A percentile compares a stretch with the other conserved stretches of the same genome.
These are phyloP conservation scores for Claviceps cyperi DNA, from an alignment of 2,329 filamentous ascomycete species.

Conservation along the genomic window DNA sequence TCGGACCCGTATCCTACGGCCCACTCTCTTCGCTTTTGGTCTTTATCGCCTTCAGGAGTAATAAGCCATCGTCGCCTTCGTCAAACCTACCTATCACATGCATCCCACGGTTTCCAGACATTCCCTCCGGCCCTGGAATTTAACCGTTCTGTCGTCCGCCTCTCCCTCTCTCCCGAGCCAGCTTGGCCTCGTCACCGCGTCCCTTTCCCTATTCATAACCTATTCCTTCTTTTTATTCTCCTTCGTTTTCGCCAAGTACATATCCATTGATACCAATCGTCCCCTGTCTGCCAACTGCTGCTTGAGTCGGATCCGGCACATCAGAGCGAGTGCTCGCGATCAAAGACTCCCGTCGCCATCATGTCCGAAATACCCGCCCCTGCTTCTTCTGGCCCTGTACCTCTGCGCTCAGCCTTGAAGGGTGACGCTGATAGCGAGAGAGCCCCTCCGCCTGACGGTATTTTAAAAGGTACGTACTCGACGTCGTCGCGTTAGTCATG, in stretches of 20 bases:
- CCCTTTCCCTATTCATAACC: not conserved
- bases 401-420: conserved; percentile 30
- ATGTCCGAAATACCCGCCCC: conserved; percentile 14
- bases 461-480: conserved; percentile 25
- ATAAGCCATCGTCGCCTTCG: no score
- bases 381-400: conserved; percentile 12
- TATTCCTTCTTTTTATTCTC: not conserved
- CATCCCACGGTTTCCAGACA: no score
- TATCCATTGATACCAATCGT: not conserved
- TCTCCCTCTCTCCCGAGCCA: not conserved
- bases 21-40: no score
- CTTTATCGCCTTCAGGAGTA: no score
- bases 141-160: no score
- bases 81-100: no score
- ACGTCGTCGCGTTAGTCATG: not conserved
- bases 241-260: not conserved
- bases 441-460: conserved; percentile 21
- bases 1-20: no score
- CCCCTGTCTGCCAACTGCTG: not conserved
- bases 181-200: not conserved
- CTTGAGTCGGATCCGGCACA: not conserved
- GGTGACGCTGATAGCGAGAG: conserved; percentile 26
- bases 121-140: no score
- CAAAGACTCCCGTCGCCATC: not conserved
- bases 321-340: not conserved